phyloP scores from a whole-genome alignment of 1,284 basidiomycete genomes.

The Ustilago vetiveriae region DNA sequence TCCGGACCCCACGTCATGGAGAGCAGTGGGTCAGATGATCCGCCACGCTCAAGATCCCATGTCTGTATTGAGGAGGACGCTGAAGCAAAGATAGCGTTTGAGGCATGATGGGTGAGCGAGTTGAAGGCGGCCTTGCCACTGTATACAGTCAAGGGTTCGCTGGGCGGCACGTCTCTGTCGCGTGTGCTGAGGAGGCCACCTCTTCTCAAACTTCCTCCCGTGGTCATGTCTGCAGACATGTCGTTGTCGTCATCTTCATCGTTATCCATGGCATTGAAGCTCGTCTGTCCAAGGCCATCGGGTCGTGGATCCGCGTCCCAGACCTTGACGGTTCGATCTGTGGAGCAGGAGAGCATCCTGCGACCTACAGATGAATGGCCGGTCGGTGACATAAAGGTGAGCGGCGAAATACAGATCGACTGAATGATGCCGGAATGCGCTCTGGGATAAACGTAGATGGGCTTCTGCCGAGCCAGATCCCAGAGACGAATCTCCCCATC shows the following conservation, averaged over 20 bases:
- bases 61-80: slow-evolving; percentile 92
- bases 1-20: slow-evolving; percentile 72
- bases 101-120: slow-evolving; percentile 91
- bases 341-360: slow-evolving; percentile 85
- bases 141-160: slow-evolving; percentile 62
- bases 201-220: slow-evolving; percentile 48
- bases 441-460: slow-evolving; percentile 76
- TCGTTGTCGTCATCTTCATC: slow-evolving; percentile 64
- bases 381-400: slow-evolving; percentile 66
- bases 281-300: slow-evolving; percentile 66
- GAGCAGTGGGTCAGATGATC: slow-evolving; percentile 73
- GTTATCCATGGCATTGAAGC: slow-evolving; percentile 45
- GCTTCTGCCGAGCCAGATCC: slow-evolving; percentile 78
- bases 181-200: slow-evolving; percentile 57
- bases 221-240: slow-evolving; percentile 48
- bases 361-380: slow-evolving; percentile 67
- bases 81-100: slow-evolving; percentile 88
- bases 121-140: slow-evolving; percentile 70
- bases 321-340: slow-evolving; percentile 89
- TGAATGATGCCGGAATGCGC: slow-evolving; percentile 90
- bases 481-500: slow-evolving; percentile 94
- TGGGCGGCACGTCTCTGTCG: slow-evolving; percentile 43
- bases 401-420: slow-evolving; percentile 78
- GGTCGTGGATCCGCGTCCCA: slow-evolving; percentile 74
- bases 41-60: slow-evolving; percentile 89